A percentile compares a stretch with the other conserved stretches of the same genome.
Evolutionary conservation across 2,329 filamentous ascomycete genomes (phyloP).

Genomic region (Colletotrichum sansevieriae): DNA sequence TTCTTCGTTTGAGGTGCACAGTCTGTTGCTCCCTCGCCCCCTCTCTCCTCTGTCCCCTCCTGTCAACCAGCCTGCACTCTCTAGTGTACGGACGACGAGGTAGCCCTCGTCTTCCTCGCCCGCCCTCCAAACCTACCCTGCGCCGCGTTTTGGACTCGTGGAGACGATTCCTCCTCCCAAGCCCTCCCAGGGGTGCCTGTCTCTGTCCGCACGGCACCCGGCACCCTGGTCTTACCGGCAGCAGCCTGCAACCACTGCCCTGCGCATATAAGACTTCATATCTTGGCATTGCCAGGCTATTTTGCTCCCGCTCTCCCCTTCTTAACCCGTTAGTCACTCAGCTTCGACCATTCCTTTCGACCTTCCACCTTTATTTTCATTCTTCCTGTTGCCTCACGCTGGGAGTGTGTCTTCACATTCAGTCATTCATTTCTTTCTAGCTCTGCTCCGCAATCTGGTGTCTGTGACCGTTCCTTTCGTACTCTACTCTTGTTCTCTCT

Average conservation of each 20-base stretch:
- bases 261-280: constrained; percentile 53
- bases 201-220: constrained; percentile 40
- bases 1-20: constrained; percentile 26
- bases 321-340: constrained; percentile 25
- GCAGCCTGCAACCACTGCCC: constrained; percentile 46
- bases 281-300: constrained; percentile 55
- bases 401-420: constrained; percentile 67
- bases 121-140: constrained; percentile 47
- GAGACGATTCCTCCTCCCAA: constrained; percentile 48
- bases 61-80: neutral
- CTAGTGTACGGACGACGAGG: no score
- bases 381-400: constrained; percentile 54
- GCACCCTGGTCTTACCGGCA: constrained; percentile 34
- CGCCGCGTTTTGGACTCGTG: constrained; percentile 57
- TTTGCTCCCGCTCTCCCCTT: constrained; percentile 48
- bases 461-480: constrained; percentile 62
- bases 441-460: constrained; percentile 51
- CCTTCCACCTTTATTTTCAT: constrained; percentile 44
- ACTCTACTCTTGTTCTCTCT: constrained; percentile 51
- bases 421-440: constrained; percentile 55
- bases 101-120: constrained; percentile 45
- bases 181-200: constrained; percentile 43
- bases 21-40: constrained; percentile 28
- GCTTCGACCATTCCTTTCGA: constrained; percentile 48
- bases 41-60: constrained; percentile 8